Conservation (phyloP, 2,329 filamentous ascomycete genomes). For the Calonectria montana region DNA sequence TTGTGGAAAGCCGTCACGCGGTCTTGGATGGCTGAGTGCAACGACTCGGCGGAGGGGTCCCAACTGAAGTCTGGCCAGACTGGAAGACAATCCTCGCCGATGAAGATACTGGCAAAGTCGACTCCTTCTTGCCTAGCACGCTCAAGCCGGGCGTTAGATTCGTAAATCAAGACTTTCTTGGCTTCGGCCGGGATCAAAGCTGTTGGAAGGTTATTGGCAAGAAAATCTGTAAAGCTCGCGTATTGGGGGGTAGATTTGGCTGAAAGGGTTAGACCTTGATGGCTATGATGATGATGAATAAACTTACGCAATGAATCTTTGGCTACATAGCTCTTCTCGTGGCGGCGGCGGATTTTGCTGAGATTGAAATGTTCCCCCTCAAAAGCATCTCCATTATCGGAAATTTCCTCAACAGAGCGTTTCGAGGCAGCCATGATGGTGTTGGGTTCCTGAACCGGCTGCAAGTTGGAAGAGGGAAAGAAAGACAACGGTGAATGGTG, state of each 20-base stretch:
- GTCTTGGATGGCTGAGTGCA: constrained; percentile 42
- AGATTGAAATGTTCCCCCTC: background rate
- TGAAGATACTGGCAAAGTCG: constrained; percentile 31
- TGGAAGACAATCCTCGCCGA: constrained; percentile 46
- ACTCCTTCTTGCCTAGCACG: constrained; percentile 32
- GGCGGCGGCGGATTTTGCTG: background rate
- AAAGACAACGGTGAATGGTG: background rate
- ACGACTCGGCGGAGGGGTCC: constrained; percentile 37
- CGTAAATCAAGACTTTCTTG: constrained; percentile 32
- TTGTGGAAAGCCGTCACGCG: constrained; percentile 33
- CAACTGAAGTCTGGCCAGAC: constrained; percentile 41
- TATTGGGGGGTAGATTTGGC: background rate
- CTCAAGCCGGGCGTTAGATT: constrained; percentile 38
- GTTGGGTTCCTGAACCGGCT: background rate
- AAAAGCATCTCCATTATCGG: background rate
- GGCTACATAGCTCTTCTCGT: background rate
- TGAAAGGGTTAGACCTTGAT: background rate
- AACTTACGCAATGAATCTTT: background rate
- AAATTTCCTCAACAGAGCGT: background rate
- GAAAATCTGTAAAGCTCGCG: constrained; percentile 12
- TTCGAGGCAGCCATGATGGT: background rate
- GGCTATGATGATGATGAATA: background rate
- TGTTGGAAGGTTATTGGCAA: constrained; percentile 30
- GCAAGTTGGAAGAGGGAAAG: background rate
- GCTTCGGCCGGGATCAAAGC: constrained; percentile 37